Base-by-base conservation (phyloP, 2,329 filamentous ascomycete genomes). In the Phyllosticta citrichinensis region DNA sequence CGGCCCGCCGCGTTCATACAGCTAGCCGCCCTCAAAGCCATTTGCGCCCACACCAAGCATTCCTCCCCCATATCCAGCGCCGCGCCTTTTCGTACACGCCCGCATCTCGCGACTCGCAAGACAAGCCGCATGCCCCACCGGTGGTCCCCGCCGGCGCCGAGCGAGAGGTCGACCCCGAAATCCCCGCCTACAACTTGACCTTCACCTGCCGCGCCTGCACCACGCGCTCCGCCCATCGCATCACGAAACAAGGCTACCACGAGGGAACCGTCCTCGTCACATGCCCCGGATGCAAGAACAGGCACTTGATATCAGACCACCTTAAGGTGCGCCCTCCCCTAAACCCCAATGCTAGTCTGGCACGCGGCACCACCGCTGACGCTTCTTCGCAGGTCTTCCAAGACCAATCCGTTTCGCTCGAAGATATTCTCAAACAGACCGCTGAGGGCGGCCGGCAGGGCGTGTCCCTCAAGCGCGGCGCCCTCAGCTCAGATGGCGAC, bases 181-280 rank as follows among this genome's bases (percentile, higher is more conserved):
- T 57, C 25, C 59, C 56, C 30, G 55, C 56, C 62, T 99, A 97
- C 76, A 82, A 91, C 67, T 81, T 99, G 65, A 89, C 86, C 56
- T 97, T 99, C 73, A 99, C 94, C 66, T 99, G 94, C 81, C 86
- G 88, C 62, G 90, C 89, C 33, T 99, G 94, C 76, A 79, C 81
- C 54, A 78, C 83, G 40, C 87, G 92, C 62, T 95, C 90, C n/a
- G 82, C 85, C 12, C 95, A 99, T 76, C 83, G 83, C 57, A 80
- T 99, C 68, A 91, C 90, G 30, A 97, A 97, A 75, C 94, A 97
- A 71, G 94, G 91, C 33, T 99, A 99, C 72, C 92, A 97, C 75
- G 81, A 87, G 64, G 94, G 94, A 40, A 93, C 91, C 1, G 87
- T 94, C 4, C 79, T 99, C 62, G 92, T 97, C 65, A 87, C 87